These are phyloP conservation scores for Trifolium dubium DNA, from an alignment of 306 rosid species.

Conservation along the genomic window DNA sequence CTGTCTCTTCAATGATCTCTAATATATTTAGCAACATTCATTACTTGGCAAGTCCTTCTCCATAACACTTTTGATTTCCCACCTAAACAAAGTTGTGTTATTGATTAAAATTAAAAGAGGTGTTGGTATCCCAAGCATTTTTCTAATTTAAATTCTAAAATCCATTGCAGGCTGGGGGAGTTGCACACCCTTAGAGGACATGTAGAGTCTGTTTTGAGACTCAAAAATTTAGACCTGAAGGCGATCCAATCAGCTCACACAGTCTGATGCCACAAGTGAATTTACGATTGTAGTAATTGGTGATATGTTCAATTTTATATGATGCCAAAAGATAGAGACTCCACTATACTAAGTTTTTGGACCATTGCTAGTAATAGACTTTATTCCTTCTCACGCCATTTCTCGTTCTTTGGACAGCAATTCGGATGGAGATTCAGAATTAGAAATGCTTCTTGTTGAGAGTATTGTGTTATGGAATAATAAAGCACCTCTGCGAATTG, in stretches of 20 bases:
- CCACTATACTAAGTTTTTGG: constrained; percentile 29
- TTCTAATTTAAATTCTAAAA: constrained; percentile 15
- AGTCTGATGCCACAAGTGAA: constrained; percentile 51
- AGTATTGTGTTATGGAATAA: constrained; percentile 33
- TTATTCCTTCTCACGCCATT: neutral
- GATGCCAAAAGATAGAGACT: constrained; percentile 25
- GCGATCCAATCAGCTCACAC: constrained; percentile 66
- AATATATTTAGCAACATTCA: constrained; percentile 23
- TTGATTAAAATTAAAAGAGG: constrained; percentile 1
- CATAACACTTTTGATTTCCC: neutral
- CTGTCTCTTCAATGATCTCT: constrained; percentile 1
- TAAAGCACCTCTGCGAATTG: constrained; percentile 18
- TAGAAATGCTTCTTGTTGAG: constrained; percentile 25
- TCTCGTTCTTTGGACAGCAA: constrained; percentile 26
- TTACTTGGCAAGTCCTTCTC: neutral
- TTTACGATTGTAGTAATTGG: constrained; percentile 40
- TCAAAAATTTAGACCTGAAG: constrained; percentile 61
- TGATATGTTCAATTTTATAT: constrained; percentile 16
- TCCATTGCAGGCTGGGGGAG: constrained; percentile 72
- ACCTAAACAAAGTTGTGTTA: constrained; percentile 5
- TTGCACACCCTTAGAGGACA: constrained; percentile 77
- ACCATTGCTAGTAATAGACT: constrained; percentile 20
- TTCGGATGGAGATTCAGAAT: constrained; percentile 25
- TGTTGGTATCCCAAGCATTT: constrained; percentile 11
- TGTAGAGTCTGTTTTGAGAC: constrained; percentile 73